Conservation (phyloP, 2,329 filamentous ascomycete genomes). For the Alternaria triticimaculans region DNA sequence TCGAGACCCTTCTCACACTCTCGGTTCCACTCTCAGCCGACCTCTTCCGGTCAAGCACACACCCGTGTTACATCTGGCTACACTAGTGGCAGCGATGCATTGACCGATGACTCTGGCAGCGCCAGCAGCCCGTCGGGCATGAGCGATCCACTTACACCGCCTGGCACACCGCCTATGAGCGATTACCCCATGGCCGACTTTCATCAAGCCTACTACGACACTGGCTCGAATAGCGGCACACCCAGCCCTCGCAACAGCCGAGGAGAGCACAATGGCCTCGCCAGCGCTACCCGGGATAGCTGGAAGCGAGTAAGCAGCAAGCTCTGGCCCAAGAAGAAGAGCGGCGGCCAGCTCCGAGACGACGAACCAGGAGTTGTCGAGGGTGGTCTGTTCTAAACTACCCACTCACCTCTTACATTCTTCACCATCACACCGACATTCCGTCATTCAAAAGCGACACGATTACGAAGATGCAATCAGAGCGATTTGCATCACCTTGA, state of each 20-base stretch:
- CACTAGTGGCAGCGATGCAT: constrained; percentile 55
- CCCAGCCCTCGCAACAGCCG: constrained; percentile 48
- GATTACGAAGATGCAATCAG: constrained; percentile 43
- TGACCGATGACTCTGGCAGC: constrained; percentile 70
- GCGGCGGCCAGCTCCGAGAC: constrained; percentile 44
- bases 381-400: constrained; percentile 41
- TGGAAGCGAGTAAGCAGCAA: constrained; percentile 52
- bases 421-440: constrained; percentile 2
- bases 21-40: constrained; percentile 47
- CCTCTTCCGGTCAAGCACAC: constrained; percentile 38
- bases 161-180: constrained; percentile 74
- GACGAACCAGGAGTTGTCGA: constrained; percentile 47
- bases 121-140: constrained; percentile 52
- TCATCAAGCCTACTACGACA: constrained; percentile 45
- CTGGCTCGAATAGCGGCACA: constrained; percentile 40
- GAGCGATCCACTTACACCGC: constrained; percentile 74
- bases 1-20: constrained; percentile 45
- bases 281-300: constrained; percentile 45
- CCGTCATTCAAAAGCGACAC: constrained; percentile 25
- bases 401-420: background rate
- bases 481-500: constrained; percentile 39
- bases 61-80: constrained; percentile 41
- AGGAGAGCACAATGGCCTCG: constrained; percentile 46
- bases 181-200: constrained; percentile 55
- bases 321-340: constrained; percentile 51